These are phyloP conservation scores for Candida cerambycidarum DNA, from an alignment of 805 yeast species.

Conservation along the genomic window DNA sequence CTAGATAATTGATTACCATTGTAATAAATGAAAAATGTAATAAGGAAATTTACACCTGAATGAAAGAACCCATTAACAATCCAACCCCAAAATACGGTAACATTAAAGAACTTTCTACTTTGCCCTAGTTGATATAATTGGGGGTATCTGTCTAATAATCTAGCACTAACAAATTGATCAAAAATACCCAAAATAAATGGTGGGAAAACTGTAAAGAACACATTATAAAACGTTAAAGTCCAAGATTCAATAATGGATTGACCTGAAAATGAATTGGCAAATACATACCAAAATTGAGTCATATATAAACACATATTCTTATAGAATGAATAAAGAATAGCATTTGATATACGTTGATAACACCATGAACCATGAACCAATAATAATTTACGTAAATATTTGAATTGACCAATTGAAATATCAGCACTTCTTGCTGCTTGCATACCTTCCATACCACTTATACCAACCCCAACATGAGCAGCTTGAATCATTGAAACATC, in stretches of 20 bases:
- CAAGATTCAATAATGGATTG: constrained; percentile 96
- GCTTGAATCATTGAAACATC: constrained; percentile 99
- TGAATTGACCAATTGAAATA: constrained; percentile 94
- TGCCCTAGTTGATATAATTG: constrained; percentile 91
- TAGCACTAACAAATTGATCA: constrained; percentile 92
- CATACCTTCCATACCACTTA: constrained; percentile 99
- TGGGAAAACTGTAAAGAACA: constrained; percentile 89
- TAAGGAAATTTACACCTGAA: constrained; percentile 78
- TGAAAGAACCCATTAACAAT: constrained; percentile 93
- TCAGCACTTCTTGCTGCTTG: constrained; percentile 99
- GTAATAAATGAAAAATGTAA: constrained; percentile 65
- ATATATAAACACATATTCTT: constrained; percentile 92
- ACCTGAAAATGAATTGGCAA: constrained; percentile 89
- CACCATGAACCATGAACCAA: constrained; percentile 98
- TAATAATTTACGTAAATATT: constrained; percentile 74
- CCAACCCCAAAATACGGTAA: constrained; percentile 96
- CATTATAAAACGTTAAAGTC: constrained; percentile 96
- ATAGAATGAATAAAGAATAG: constrained; percentile 92
- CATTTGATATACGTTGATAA: constrained; percentile 89
- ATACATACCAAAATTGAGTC: constrained; percentile 98
- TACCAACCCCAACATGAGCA: constrained; percentile 98
- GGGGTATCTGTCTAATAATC: constrained; percentile 88
- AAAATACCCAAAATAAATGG: constrained; percentile 96
- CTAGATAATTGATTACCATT: constrained; percentile 62
- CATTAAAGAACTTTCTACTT: constrained; percentile 83